Evolutionary conservation across 2,329 filamentous ascomycete species (phyloP), one percentile per base, ranked within the genome.

Genomic region (Apiospora marii): DNA sequence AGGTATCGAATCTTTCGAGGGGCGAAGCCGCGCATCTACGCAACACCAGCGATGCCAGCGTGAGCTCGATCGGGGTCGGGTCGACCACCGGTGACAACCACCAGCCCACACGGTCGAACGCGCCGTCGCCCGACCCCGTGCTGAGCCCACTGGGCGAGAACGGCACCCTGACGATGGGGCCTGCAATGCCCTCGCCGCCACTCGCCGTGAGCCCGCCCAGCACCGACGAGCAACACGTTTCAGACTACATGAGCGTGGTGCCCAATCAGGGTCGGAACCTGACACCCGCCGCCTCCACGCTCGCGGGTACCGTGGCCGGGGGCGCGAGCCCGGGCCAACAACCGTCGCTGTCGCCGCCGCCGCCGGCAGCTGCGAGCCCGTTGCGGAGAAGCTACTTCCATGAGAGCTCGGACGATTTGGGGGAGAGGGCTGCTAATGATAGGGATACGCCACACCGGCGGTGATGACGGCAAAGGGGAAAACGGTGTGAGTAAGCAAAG

Each of bases 401-500:
- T 8, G 84, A 85, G 75, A 82, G 80, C n/a, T 78, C 80, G 41
- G 83, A 85, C 53, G 84, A 86, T 75, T 79, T 83, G 77, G 79
- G 78, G 79, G 77, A 13, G 77, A 72, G 34, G 37, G 46, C 30
- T 43, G 24, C 61, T 24, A 67, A 34, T 22, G 43, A 16, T n/a
- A 49, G 46, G 37, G 41, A 71, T 43, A 41, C 6, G 51, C 24
- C 30, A 4, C 61, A 68, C 2, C 64, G 30, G 7, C 41, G 30
- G 30, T 48, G 41, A 68, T 44, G 41, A 24, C 27, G 27, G 51
- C 8, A 7, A 68, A 44, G 67, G 16, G 12, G 49, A 41, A 44
- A 43, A 22, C 10, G 67, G 41, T 48, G 41, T 41, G 64, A 30
- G 34, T 16, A n/a, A 41, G 41, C 22, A 34, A 64, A 41, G 51